These are phyloP conservation scores for Seminavis robusta DNA, from an alignment of 108 stramenopile genomes.

Conservation along the genomic window DNA sequence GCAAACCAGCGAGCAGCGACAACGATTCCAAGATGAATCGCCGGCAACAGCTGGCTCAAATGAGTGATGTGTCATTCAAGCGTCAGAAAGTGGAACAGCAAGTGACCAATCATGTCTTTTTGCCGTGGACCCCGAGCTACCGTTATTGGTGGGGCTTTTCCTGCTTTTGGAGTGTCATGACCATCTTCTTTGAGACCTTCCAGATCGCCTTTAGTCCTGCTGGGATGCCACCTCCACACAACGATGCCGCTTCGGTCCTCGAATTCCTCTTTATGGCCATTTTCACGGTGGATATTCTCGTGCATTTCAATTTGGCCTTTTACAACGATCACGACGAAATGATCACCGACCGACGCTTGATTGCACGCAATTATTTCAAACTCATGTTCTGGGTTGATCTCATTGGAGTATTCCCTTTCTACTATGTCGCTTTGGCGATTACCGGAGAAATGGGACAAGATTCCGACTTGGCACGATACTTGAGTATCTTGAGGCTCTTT, in stretches of 20 bases:
- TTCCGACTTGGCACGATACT: slow-evolving; percentile 7
- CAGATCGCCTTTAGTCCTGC: slow-evolving; percentile 42
- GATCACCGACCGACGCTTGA: slow-evolving; percentile 20
- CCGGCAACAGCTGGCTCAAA: too few relatives aligned
- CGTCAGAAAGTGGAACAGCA: too few relatives aligned
- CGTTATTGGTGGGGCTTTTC: too few relatives aligned
- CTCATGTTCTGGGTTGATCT: slow-evolving; percentile 52
- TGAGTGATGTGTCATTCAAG: too few relatives aligned
- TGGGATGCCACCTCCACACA: slow-evolving; percentile 10
- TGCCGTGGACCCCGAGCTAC: too few relatives aligned
- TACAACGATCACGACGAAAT: slow-evolving; percentile 33
- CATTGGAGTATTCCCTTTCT: slow-evolving; percentile 51
- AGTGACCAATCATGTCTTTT: too few relatives aligned
- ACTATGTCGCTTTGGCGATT: slow-evolving; percentile 22
- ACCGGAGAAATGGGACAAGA: slow-evolving; percentile 28
- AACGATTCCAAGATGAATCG: too few relatives aligned
- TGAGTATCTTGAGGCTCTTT: too few relatives aligned
- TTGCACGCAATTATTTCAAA: slow-evolving; percentile 39
- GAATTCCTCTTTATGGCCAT: slow-evolving; percentile 35
- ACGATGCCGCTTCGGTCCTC: slow-evolving; percentile 31
- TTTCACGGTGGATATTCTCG: slow-evolving; percentile 47
- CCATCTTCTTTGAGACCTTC: slow-evolving; percentile 45
- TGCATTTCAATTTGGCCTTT: slow-evolving; percentile 53
- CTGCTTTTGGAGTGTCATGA: too few relatives aligned
- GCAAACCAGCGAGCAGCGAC: too few relatives aligned